Base-by-base conservation (phyloP, 2,329 filamentous ascomycete species). In the Sporothrix sp. region DNA sequence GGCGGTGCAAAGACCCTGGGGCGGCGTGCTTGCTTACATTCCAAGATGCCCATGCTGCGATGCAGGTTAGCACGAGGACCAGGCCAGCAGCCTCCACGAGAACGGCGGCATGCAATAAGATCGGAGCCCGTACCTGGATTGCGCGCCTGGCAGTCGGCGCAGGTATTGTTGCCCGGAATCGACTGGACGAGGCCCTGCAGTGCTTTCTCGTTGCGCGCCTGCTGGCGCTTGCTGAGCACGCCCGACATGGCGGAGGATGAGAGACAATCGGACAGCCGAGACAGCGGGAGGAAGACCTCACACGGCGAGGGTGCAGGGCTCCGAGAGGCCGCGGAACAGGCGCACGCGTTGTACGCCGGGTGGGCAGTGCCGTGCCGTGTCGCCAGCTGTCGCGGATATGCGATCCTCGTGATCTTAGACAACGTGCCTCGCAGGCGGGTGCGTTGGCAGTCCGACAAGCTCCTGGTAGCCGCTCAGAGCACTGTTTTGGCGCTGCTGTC, bases 151-250 rank as follows among this genome's bases (percentile, higher is more conserved):
- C 93, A 98, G 70, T 98, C 93, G 57, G 93, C 93, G 72, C 93
- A 98, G 62, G 81, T 74, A 65, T 93, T 89, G 72, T 98, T 98
- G 53, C 93, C 93, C 8, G 89, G 79, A 9, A 95, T 60, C 33
- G 74, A 81, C 58, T 85, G 85, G 58, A 97, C 84, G 56, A 98
- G 79, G 43, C 97, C 91, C 63, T 96, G 88, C 58, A 98, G 75
- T 51, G 81, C 74, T 65, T 87, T 87, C 73, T 98, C 93, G 68
- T 98, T 96, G 70, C 93, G 90, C 74, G 86, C 88, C 76, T 96
- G 91, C 72, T 96, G 88, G 70, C 93, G 88, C 78, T 97, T 98
- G 75, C 84, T 95, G 66, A 94, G 74, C 39, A 81, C 75, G 50
- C 78, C 76, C 51, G 86, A 78, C 86, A 65, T 65, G 49, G 16